A percentile compares a stretch with the other conserved stretches of the same genome.
phyloP scores from a whole-genome alignment of 2,329 filamentous ascomycete species.

The Fusarium zealandicum region DNA sequence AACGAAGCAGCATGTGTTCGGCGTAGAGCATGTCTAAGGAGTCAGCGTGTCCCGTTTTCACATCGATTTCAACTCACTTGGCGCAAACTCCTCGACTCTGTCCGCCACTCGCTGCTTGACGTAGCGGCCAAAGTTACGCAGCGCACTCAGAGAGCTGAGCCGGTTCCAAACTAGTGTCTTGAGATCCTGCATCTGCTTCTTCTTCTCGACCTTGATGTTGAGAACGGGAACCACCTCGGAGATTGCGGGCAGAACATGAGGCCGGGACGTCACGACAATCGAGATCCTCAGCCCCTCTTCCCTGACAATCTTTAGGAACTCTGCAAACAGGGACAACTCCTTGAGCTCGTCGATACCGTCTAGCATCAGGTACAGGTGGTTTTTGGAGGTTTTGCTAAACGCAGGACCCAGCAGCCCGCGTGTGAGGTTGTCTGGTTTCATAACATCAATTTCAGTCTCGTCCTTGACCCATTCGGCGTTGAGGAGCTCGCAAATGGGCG shows the following conservation, averaged over 20 bases:
- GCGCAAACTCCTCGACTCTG: slow-evolving; percentile 41
- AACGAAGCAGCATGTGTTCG: slow-evolving; percentile 44
- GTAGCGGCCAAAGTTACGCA: slow-evolving; percentile 41
- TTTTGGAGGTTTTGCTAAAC: slow-evolving; percentile 32
- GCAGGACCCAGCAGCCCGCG: slow-evolving; percentile 36
- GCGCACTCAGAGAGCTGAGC: slow-evolving; percentile 34
- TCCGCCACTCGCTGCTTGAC: slow-evolving; percentile 43
- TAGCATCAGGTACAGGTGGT: slow-evolving; percentile 40
- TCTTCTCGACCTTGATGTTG: slow-evolving; percentile 38
- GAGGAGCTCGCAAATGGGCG: slow-evolving; percentile 43
- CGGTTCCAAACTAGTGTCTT: slow-evolving; percentile 39
- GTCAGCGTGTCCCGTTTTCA: not conserved
- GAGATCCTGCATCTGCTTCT: slow-evolving; percentile 41
- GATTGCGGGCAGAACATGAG: slow-evolving; percentile 5
- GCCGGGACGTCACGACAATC: slow-evolving; percentile 38
- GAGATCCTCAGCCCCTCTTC: slow-evolving; percentile 39
- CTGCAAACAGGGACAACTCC: slow-evolving; percentile 17
- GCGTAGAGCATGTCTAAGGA: slow-evolving; percentile 46
- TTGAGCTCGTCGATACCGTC: slow-evolving; percentile 46
- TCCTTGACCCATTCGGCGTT: slow-evolving; percentile 39
- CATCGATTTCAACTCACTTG: slow-evolving; percentile 36
- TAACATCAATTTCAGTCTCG: slow-evolving; percentile 17
- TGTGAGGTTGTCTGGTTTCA: slow-evolving; percentile 28
- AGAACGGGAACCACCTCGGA: slow-evolving; percentile 16
- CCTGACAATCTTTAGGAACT: slow-evolving; percentile 37